These are phyloP conservation scores for Chiua virens DNA, from an alignment of 768 basidiomycete genomes.

Conservation along the genomic window DNA sequence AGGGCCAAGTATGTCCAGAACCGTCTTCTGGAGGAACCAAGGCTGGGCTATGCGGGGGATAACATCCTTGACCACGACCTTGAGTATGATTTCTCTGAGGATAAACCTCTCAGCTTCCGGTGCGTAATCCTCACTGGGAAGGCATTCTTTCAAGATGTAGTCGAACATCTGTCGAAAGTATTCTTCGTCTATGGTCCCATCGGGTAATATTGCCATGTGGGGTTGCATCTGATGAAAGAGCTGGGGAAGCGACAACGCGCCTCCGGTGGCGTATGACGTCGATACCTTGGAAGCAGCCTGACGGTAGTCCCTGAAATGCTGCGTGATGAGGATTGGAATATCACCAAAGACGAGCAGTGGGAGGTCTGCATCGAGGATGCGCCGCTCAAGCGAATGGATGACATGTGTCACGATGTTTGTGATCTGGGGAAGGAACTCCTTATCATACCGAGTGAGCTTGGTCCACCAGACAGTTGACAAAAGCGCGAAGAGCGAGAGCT, in stretches of 20 bases:
- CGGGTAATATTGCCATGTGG: slow-evolving; percentile 73
- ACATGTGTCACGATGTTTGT: slow-evolving; percentile 57
- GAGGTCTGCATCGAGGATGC: slow-evolving; percentile 55
- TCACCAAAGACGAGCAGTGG: slow-evolving; percentile 60
- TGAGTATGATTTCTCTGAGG: slow-evolving; percentile 79
- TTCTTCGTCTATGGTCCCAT: slow-evolving; percentile 67
- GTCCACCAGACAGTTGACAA: slow-evolving; percentile 86
- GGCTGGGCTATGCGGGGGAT: slow-evolving; percentile 75
- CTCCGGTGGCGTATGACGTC: slow-evolving; percentile 71
- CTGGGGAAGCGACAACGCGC: slow-evolving; percentile 56
- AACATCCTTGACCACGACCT: slow-evolving; percentile 67
- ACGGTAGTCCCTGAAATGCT: slow-evolving; percentile 80
- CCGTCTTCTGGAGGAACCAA: slow-evolving; percentile 82
- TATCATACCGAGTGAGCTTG: slow-evolving; percentile 80
- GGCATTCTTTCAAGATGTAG: slow-evolving; percentile 65
- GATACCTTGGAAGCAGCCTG: slow-evolving; percentile 59
- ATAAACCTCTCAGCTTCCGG: slow-evolving; percentile 76
- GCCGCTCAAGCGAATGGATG: slow-evolving; percentile 58
- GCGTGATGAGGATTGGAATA: slow-evolving; percentile 63
- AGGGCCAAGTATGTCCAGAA: slow-evolving; percentile 65
- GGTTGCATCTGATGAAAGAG: slow-evolving; percentile 84
- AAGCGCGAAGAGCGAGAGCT: slow-evolving; percentile 76
- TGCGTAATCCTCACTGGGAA: slow-evolving; percentile 77
- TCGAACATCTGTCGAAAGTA: slow-evolving; percentile 83
- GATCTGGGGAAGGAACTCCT: slow-evolving; percentile 75